Base-by-base conservation (phyloP, 345 rosid species). In the Rhizophora apiculata region DNA sequence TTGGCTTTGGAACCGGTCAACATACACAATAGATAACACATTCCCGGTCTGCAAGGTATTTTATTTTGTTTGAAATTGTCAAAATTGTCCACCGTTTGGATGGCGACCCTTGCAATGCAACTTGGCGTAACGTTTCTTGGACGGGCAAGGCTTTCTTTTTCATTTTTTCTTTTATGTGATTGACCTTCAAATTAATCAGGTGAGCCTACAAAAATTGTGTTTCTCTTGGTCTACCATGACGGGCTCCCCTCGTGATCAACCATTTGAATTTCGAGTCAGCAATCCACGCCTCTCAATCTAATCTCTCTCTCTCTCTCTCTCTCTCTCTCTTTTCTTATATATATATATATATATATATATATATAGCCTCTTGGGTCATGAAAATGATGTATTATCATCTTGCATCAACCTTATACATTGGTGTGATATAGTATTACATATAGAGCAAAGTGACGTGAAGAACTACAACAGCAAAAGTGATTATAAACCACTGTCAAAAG, bases 1-100 rank as follows among this genome's bases (percentile, higher is more conserved):
- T 81, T 87, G 79, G 72, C 62, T 76, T 66, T 11, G 74, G 85
- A 85, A 77, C 30, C 3, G 64, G 89, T 87, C 87, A 85, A 85
- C 79, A 48, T 65, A 68, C 72, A 60, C 69, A 58, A 63, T 71
- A 65, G 54, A 63, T 71, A 72, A 70, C 5, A 56, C 70, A 63
- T 79, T 67, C 73, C 76, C 75, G 26, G 71, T 74, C 80, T 68
- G 72, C 78, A 79, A 84, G 54, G 55, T 55, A 6, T 24, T 67
- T 63, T 9, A n/a, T 22, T 53, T 2, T 13, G 24, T 43, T 43
- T 43, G 49, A 19, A 74, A 75, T 69, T 75, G 74, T 60, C 80
- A 27, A 60, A 48, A 65, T 21, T 77, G 64, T 76, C 80, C 79
- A 34, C 60, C 36, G 22, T 30, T 0, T 27, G 63, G 49, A 74